These are phyloP conservation scores for Basidioascus undulatus DNA, from an alignment of 768 basidiomycete genomes.

Conservation along the genomic window DNA sequence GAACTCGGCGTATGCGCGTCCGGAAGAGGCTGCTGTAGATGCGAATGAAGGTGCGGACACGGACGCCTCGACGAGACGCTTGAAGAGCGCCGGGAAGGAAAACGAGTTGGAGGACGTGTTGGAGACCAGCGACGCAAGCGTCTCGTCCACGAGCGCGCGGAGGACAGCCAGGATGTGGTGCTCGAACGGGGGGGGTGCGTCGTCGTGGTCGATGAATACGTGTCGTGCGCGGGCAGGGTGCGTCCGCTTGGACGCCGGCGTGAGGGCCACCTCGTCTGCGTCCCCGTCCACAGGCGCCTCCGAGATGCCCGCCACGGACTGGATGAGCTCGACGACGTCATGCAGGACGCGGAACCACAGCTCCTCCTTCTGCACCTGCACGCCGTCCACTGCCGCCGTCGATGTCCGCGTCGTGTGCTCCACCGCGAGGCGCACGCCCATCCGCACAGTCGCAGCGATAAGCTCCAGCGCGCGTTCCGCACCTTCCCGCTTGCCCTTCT, in stretches of 20 bases:
- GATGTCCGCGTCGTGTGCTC: conserved; percentile 28
- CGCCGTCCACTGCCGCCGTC: conserved; percentile 11
- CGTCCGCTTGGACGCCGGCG: conserved; percentile 4
- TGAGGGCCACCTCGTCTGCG: no score
- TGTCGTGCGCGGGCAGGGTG: neutral
- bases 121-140: conserved; percentile 63
- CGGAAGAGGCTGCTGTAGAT: neutral
- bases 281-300: neutral
- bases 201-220: conserved; percentile 8
- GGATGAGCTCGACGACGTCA: conserved; percentile 57
- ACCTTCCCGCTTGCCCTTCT: neutral
- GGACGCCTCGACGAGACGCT: conserved; percentile 58
- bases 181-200: conserved; percentile 11
- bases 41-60: conserved; percentile 30
- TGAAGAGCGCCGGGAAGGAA: conserved; percentile 82
- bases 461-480: conserved; percentile 20
- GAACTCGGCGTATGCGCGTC: conserved; percentile 59
- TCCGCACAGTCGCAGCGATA: conserved; percentile 33
- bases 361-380: conserved; percentile 41
- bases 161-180: conserved; percentile 27
- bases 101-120: conserved; percentile 50
- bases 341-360: conserved; percentile 72
- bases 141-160: conserved; percentile 54
- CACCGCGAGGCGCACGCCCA: conserved; percentile 44
- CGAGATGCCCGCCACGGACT: conserved; percentile 25